A percentile compares a stretch with the other conserved stretches of the same genome.
Evolutionary conservation across 192 early-diverging fungal species (phyloP).

Genomic region (Umbelopsis isabellina): DNA sequence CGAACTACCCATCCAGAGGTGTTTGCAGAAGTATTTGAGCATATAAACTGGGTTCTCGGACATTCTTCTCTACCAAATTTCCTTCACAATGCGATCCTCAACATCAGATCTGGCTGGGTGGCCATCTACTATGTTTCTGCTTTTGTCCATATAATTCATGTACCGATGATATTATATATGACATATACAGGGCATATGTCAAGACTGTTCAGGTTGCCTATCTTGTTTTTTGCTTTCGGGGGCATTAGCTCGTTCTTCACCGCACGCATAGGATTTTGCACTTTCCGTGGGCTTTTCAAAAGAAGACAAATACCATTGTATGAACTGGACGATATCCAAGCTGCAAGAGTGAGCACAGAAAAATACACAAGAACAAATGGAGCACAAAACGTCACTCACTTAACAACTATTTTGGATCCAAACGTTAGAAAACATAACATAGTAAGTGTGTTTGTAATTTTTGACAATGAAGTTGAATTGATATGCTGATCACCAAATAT

Average conservation of each 20-base stretch:
- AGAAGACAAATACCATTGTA: constrained; percentile 27
- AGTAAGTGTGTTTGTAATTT: constrained; percentile 1
- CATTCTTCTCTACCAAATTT: constrained; percentile 27
- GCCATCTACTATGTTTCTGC: constrained; percentile 26
- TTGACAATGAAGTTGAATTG: background rate
- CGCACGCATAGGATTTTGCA: constrained; percentile 28
- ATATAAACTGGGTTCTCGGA: constrained; percentile 19
- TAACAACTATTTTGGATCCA: constrained; percentile 29
- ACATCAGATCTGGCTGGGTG: constrained; percentile 29
- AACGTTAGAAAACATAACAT: constrained; percentile 12
- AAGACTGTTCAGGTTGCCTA: constrained; percentile 22
- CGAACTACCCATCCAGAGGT: constrained; percentile 31
- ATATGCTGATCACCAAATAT: background rate
- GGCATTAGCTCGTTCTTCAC: constrained; percentile 22
- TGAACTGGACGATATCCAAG: constrained; percentile 21
- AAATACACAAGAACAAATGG: background rate
- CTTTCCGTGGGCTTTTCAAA: constrained; percentile 8
- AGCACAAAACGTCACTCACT: background rate
- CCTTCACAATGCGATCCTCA: constrained; percentile 29
- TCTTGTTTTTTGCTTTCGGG: constrained; percentile 24
- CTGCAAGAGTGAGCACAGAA: background rate
- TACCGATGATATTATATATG: constrained; percentile 16
- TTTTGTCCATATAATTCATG: constrained; percentile 23
- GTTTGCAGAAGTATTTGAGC: constrained; percentile 13
- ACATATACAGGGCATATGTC: constrained; percentile 23